phyloP scores from a whole-genome alignment of 768 basidiomycete species.

The Russula compacta region DNA sequence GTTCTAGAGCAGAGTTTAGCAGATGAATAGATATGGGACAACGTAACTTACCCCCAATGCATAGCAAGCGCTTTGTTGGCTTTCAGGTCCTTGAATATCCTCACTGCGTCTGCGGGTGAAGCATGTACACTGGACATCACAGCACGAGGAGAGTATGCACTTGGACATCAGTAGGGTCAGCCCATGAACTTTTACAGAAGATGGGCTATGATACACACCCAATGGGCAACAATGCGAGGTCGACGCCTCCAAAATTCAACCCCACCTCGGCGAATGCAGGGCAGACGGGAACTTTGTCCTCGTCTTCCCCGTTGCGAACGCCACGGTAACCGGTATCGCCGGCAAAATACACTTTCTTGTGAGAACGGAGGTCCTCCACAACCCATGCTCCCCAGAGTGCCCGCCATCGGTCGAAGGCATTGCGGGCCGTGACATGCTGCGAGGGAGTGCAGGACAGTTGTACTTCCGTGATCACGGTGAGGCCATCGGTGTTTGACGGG shows the following conservation, averaged over 20 bases:
- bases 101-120: conserved; percentile 58
- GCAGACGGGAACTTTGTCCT: conserved; percentile 47
- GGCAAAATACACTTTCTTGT: conserved; percentile 52
- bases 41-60: conserved; percentile 51
- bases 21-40: neutral
- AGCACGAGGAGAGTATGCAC: conserved; percentile 49
- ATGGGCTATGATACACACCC: conserved; percentile 32
- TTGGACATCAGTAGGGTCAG: conserved; percentile 26
- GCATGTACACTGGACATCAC: conserved; percentile 53
- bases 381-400: conserved; percentile 64
- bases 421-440: conserved; percentile 53
- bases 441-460: conserved; percentile 51
- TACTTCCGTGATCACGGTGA: conserved; percentile 24
- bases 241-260: conserved; percentile 49
- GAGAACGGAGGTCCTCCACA: conserved; percentile 41
- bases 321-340: conserved; percentile 61
- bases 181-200: neutral
- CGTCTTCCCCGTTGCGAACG: conserved; percentile 37
- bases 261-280: conserved; percentile 72
- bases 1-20: conserved; percentile 29
- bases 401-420: conserved; percentile 41
- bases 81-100: conserved; percentile 55
- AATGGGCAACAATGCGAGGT: conserved; percentile 63
- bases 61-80: conserved; percentile 56
- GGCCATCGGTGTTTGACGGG: conserved; percentile 8